A percentile compares a stretch with the other conserved stretches of the same genome.
Evolutionary conservation across 2,329 filamentous ascomycete genomes (phyloP).

Genomic region (Exophiala oligosperma): DNA sequence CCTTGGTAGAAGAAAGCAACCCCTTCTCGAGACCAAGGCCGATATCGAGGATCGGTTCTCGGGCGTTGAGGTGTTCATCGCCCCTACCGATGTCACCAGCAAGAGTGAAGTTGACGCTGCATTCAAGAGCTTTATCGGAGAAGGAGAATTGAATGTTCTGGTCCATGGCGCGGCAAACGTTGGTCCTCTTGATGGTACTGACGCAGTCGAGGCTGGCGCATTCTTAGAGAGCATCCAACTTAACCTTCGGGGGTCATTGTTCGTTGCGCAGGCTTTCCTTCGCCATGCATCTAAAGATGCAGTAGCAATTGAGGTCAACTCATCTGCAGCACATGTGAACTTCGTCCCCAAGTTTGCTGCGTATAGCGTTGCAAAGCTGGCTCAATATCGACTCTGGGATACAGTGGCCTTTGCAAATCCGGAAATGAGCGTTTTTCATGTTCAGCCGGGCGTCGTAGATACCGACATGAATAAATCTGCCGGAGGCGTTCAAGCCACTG

Average conservation of each 20-base stretch:
- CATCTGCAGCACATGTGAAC: conserved; percentile 1
- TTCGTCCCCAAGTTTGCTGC: conserved; percentile 3
- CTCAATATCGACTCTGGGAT: conserved; percentile 42
- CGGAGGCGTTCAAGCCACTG: conserved; percentile 26
- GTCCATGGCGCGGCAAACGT: conserved; percentile 6
- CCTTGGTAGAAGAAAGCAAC: conserved; percentile 41
- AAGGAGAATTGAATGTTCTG: not conserved
- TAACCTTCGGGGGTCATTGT: conserved; percentile 3
- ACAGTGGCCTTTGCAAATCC: conserved; percentile 42
- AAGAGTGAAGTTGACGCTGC: conserved; percentile 35
- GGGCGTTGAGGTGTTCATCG: conserved; percentile 36
- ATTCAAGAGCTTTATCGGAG: conserved; percentile 32
- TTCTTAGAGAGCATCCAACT: conserved; percentile 1
- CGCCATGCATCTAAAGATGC: conserved; percentile 1
- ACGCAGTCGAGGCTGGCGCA: not conserved
- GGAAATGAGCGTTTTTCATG: conserved; percentile 38
- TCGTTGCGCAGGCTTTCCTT: conserved; percentile 6
- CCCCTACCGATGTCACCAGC: conserved; percentile 36
- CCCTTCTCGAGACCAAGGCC: conserved; percentile 39
- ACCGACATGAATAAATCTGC: conserved; percentile 13
- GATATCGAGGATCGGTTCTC: conserved; percentile 37
- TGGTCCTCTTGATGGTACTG: not conserved
- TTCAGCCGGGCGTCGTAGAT: conserved; percentile 43
- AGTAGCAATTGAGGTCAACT: conserved; percentile 3
- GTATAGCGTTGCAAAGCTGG: conserved; percentile 46